Evolutionary conservation across 257 asterid genomes (phyloP).

Genomic region (Fraxinus anomala): DNA sequence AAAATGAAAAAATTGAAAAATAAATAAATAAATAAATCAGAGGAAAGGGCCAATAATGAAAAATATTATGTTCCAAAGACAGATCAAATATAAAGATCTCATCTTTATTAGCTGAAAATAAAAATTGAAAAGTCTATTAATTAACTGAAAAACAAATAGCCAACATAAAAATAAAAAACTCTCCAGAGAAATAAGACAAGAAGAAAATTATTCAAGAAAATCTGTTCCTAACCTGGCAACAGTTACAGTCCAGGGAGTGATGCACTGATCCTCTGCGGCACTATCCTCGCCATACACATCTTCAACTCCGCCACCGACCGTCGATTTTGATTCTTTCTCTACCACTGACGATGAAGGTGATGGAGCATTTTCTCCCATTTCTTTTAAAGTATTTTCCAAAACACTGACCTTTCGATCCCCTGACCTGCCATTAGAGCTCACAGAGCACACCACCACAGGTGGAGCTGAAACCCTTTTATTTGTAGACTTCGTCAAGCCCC

Average conservation of each 20-base stretch:
- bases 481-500: constrained; percentile 27
- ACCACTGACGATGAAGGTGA: constrained; percentile 28
- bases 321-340: constrained; percentile 39
- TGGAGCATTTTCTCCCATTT: constrained; percentile 22
- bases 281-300: constrained; percentile 71
- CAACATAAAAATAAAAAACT: constrained; percentile 11
- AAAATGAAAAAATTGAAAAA: background rate
- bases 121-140: constrained; percentile 15
- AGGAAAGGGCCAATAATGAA: background rate
- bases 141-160: background rate
- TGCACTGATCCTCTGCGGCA: constrained; percentile 57
- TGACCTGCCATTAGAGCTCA: constrained; percentile 39
- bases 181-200: background rate
- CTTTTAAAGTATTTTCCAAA: constrained; percentile 30
- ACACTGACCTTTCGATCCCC: constrained; percentile 44
- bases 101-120: background rate
- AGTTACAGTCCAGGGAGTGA: constrained; percentile 64
- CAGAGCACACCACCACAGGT: constrained; percentile 33
- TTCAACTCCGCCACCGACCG: constrained; percentile 58
- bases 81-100: background rate
- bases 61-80: background rate
- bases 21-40: background rate
- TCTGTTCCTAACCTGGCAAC: constrained; percentile 62
- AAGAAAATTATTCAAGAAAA: background rate
- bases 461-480: constrained; percentile 32